These are phyloP conservation scores for Clavaria fumosa DNA, from an alignment of 768 basidiomycete genomes.

Conservation along the genomic window DNA sequence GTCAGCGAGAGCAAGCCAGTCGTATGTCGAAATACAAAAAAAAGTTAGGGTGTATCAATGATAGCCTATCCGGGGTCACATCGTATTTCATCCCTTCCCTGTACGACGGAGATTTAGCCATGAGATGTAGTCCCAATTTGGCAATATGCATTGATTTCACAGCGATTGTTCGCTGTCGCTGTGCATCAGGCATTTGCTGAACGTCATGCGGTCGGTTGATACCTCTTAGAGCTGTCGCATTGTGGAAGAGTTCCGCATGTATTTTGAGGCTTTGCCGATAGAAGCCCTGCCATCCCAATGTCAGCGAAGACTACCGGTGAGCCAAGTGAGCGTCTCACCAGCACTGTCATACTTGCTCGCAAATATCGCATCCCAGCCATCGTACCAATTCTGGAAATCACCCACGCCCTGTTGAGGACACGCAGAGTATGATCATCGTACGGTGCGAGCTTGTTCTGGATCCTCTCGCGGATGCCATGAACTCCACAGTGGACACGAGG, in stretches of 20 bases:
- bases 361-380: slow-evolving; percentile 64
- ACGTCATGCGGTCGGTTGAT: slow-evolving; percentile 82
- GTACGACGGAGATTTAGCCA: slow-evolving; percentile 70
- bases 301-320: too few species aligned
- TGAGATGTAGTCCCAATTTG: slow-evolving; percentile 66
- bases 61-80: too few species aligned
- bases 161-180: slow-evolving; percentile 68
- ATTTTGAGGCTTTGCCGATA: slow-evolving; percentile 81
- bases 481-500: slow-evolving; percentile 85
- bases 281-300: too few species aligned
- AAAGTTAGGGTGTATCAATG: too few species aligned
- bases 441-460: slow-evolving; percentile 72
- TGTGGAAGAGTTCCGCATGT: slow-evolving; percentile 74
- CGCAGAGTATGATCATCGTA: slow-evolving; percentile 65
- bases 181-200: slow-evolving; percentile 62
- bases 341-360: slow-evolving; percentile 75
- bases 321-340: too few species aligned
- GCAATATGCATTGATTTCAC: slow-evolving; percentile 75
- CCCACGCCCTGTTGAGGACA: slow-evolving; percentile 51
- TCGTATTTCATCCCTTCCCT: slow-evolving; percentile 88
- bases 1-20: too few species aligned
- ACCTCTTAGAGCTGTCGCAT: slow-evolving; percentile 67
- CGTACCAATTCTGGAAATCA: slow-evolving; percentile 74
- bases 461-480: slow-evolving; percentile 81
- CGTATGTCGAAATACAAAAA: too few species aligned